Evolutionary conservation across 306 rosid species (phyloP).

Genomic region (Dalbergia oliveri): DNA sequence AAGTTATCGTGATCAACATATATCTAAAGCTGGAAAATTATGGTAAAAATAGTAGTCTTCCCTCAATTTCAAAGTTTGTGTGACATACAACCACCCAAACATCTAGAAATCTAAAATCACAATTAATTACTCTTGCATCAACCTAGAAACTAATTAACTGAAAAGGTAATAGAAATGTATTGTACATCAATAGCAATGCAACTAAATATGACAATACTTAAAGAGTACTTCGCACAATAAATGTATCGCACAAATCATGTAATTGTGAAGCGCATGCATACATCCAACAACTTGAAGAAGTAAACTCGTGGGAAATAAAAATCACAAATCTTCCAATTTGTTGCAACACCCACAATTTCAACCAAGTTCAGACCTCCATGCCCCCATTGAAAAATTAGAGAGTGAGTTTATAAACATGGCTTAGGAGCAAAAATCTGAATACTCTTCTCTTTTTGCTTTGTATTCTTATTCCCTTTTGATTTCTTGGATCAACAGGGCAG

Average conservation of each 20-base stretch:
- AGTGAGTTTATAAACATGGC: no score
- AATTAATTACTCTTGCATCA: not conserved
- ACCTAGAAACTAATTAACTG: not conserved
- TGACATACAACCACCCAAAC: not conserved
- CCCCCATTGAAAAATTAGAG: not conserved
- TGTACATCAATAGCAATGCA: constrained; percentile 1
- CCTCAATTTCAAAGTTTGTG: not conserved
- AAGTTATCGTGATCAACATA: not conserved
- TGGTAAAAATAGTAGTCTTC: not conserved
- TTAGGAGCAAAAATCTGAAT: not conserved
- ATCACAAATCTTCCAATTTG: constrained; percentile 7
- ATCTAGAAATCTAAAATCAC: not conserved
- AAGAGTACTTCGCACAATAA: not conserved
- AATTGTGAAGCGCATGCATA: not conserved
- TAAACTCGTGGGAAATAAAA: constrained; percentile 8
- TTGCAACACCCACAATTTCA: not conserved
- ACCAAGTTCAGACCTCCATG: not conserved
- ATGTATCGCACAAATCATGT: not conserved
- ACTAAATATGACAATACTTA: not conserved
- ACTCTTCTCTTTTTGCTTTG: not conserved
- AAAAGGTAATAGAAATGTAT: not conserved
- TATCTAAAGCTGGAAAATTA: not conserved
- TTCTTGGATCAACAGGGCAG: not conserved
- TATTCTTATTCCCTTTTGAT: not conserved
- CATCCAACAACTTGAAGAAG: not conserved